Evolutionary conservation across 306 rosid species (phyloP).

Genomic region (Vachellia pachyceras): DNA sequence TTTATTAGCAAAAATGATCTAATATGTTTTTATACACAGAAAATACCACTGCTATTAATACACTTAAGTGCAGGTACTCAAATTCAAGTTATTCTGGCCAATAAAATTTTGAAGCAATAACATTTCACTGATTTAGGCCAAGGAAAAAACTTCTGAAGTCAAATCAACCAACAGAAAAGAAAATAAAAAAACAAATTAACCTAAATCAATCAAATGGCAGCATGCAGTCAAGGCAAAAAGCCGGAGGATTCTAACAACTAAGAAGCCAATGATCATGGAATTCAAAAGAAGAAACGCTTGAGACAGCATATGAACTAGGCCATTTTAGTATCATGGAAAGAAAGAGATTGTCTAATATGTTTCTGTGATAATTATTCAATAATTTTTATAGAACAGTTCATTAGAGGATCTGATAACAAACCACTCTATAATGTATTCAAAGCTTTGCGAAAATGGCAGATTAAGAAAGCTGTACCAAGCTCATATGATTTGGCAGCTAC

Average conservation of each 20-base stretch:
- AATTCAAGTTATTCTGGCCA: too few relatives aligned
- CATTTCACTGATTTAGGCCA: too few relatives aligned
- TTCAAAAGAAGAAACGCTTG: too few relatives aligned
- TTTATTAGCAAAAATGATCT: too few relatives aligned
- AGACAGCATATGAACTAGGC: too few relatives aligned
- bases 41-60: too few relatives aligned
- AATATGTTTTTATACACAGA: too few relatives aligned
- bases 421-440: neutral
- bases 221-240: slow-evolving; percentile 38
- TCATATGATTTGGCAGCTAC: slow-evolving; percentile 97
- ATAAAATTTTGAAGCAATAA: too few relatives aligned
- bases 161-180: neutral
- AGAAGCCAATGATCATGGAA: too few relatives aligned
- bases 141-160: neutral
- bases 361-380: neutral
- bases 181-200: neutral
- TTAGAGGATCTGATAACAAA: neutral
- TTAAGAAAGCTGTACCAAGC: slow-evolving; percentile 59
- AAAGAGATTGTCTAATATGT: neutral
- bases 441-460: neutral
- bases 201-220: neutral
- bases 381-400: neutral
- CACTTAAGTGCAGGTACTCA: too few relatives aligned
- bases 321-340: neutral
- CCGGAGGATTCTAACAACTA: too few relatives aligned